These are phyloP conservation scores for Niveomyces coronatus DNA, from an alignment of 2,329 filamentous ascomycete species.

Conservation along the genomic window DNA sequence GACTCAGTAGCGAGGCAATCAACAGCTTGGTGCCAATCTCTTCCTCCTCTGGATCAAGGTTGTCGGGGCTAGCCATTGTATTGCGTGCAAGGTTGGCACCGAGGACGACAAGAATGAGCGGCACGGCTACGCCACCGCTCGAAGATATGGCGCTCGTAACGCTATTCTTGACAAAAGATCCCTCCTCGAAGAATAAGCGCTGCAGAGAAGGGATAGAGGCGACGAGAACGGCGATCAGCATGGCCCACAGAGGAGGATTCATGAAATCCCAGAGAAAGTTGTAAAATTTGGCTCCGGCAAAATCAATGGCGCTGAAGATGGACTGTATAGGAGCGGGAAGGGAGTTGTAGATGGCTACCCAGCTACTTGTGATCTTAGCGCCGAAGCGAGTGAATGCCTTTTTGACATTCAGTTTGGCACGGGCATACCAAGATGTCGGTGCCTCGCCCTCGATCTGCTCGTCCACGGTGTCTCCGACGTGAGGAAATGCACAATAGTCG, in stretches of 20 bases:
- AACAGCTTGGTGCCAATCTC: slow-evolving; percentile 64
- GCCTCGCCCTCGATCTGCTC: slow-evolving; percentile 19
- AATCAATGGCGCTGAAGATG: slow-evolving; percentile 20
- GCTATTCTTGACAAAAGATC: slow-evolving; percentile 85
- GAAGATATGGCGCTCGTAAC: slow-evolving; percentile 80
- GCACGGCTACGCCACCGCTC: slow-evolving; percentile 83
- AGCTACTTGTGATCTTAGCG: background rate
- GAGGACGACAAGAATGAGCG: slow-evolving; percentile 87
- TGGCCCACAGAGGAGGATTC: slow-evolving; percentile 97
- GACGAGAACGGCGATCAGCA: slow-evolving; percentile 83
- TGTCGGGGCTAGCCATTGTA: slow-evolving; percentile 60
- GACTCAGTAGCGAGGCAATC: slow-evolving; percentile 72
- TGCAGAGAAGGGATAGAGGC: slow-evolving; percentile 81
- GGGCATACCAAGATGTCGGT: slow-evolving; percentile 22
- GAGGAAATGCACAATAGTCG: slow-evolving; percentile 54
- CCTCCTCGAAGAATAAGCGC: slow-evolving; percentile 74
- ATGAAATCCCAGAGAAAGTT: slow-evolving; percentile 82
- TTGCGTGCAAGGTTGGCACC: slow-evolving; percentile 91
- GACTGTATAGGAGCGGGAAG: slow-evolving; percentile 33
- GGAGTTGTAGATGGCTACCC: slow-evolving; percentile 11
- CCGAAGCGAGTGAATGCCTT: background rate
- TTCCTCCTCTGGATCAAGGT: slow-evolving; percentile 59
- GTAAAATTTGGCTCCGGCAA: slow-evolving; percentile 36
- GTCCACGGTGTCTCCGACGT: slow-evolving; percentile 35
- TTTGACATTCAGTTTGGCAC: slow-evolving; percentile 23